phyloP scores from a whole-genome alignment of 768 basidiomycete genomes.

The Mycena venus region DNA sequence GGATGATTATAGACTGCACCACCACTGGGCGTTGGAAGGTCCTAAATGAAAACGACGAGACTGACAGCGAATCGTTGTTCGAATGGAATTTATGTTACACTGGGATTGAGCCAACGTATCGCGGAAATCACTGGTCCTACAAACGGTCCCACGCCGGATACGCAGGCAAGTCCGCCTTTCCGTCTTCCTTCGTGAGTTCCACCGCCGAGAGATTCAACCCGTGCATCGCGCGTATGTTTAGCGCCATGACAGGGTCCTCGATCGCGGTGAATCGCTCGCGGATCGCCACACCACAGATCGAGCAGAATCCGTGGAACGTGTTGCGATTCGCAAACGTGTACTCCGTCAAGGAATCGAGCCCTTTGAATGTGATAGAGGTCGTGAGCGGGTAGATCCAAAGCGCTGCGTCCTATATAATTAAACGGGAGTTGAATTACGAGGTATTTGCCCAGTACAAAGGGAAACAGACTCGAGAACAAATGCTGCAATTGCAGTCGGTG shows the following conservation, averaged over 20 bases:
- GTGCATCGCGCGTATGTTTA: slow-evolving; percentile 24
- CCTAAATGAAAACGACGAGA: no score
- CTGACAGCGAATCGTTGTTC: no score
- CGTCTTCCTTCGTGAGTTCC: not conserved
- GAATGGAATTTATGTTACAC: no score
- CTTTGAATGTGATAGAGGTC: not conserved
- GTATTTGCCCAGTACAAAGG: not conserved
- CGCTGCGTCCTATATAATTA: not conserved
- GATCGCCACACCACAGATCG: slow-evolving; percentile 7
- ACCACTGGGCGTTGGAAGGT: no score
- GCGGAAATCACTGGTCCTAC: no score
- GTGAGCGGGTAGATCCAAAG: slow-evolving; percentile 13
- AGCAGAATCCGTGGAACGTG: slow-evolving; percentile 22
- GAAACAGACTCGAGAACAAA: slow-evolving; percentile 11
- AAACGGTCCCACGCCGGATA: not conserved
- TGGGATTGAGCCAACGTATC: no score
- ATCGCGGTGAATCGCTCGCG: not conserved
- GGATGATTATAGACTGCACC: no score
- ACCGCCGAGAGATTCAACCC: not conserved
- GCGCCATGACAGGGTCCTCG: not conserved
- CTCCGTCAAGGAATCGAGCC: not conserved
- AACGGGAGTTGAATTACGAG: not conserved
- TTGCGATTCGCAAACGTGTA: not conserved
- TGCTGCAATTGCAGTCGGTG: slow-evolving; percentile 27
- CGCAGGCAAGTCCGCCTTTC: not conserved